Evolutionary conservation across 1,284 basidiomycete species (phyloP).

Genomic region (Fistulina hepatica): DNA sequence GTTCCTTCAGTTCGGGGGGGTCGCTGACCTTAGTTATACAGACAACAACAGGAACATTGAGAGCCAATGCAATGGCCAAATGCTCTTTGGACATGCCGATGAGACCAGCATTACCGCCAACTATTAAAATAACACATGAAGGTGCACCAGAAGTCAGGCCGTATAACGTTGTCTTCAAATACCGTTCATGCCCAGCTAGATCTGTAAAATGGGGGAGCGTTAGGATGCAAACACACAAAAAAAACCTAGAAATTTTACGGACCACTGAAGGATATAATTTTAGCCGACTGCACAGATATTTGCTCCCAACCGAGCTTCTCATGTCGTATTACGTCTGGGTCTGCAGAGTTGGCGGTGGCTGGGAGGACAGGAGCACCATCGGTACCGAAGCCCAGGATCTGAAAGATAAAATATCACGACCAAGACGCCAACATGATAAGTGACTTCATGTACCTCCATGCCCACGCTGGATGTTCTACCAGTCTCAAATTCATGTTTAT

Average conservation of each 20-base stretch:
- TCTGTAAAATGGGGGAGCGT: constrained; percentile 39
- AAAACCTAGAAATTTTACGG: constrained; percentile 11
- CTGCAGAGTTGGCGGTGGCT: constrained; percentile 39
- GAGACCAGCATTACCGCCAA: constrained; percentile 90
- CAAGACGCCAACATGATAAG: neutral
- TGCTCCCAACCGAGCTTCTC: constrained; percentile 95
- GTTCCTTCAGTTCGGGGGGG: neutral
- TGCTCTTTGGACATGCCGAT: constrained; percentile 99
- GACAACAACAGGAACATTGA: constrained; percentile 89
- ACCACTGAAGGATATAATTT: constrained; percentile 94
- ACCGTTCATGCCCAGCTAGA: constrained; percentile 84
- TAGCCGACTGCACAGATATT: constrained; percentile 84
- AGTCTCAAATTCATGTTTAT: constrained; percentile 96
- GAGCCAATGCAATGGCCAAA: constrained; percentile 85
- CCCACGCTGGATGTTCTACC: constrained; percentile 93
- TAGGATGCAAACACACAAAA: neutral
- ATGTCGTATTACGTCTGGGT: constrained; percentile 53
- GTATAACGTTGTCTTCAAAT: constrained; percentile 89
- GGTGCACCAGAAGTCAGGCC: constrained; percentile 91
- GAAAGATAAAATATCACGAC: constrained; percentile 2
- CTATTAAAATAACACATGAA: constrained; percentile 92
- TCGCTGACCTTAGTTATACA: constrained; percentile 81
- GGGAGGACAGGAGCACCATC: constrained; percentile 72
- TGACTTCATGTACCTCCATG: constrained; percentile 62
- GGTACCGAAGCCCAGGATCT: constrained; percentile 81